Evolutionary conservation across 805 yeast genomes (phyloP), one percentile per base, ranked within the genome.

Genomic region (Priceomyces medius): DNA sequence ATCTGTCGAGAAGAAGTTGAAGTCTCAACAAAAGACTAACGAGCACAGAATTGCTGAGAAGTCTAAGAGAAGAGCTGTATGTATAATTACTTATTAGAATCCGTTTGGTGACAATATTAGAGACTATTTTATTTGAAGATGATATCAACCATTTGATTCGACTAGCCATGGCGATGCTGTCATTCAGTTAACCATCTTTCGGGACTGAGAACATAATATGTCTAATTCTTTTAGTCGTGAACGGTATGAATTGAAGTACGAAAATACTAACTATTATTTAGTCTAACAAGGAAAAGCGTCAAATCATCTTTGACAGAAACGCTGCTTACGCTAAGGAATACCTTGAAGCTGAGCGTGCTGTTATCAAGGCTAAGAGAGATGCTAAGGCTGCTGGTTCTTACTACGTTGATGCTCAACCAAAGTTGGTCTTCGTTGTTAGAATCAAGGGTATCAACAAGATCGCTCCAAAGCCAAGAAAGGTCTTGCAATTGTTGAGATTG

Each of bases 391-490:
- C 82, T 66, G 95, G 95, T 73, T 83, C 93, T 65, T 87, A 83
- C 88, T 90, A 83, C 80, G 95, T 88, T 63, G 88, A 83, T 66
- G 97, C 95, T 73, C 91, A 90, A 82, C 81, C 83, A 66, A 89
- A 88, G 77, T 85, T 90, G 66, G 95, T 88, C 57, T 88, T 90
- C 73, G 95, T 90, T 67, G 82, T 90, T 74, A 88, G 98, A 85
- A 90, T 90, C 84, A 90, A 90, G 91, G 97, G 97, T 90, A 88
- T 90, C 74, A 86, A 80, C 90, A 90, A 89, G 85, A 88, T 90
- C 64, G 87, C 97, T 68, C 97, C 97, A 68, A 90, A 90, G 85
- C 96, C 97, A 83, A 89, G 97, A 87, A 90, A 90, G 87, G 96
- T 90, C 64, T 74, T 88, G 73, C 96, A 85, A 77, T 82, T 89